Conservation (phyloP, 352 stramenopile genomes). For the Pythium brassicae region DNA sequence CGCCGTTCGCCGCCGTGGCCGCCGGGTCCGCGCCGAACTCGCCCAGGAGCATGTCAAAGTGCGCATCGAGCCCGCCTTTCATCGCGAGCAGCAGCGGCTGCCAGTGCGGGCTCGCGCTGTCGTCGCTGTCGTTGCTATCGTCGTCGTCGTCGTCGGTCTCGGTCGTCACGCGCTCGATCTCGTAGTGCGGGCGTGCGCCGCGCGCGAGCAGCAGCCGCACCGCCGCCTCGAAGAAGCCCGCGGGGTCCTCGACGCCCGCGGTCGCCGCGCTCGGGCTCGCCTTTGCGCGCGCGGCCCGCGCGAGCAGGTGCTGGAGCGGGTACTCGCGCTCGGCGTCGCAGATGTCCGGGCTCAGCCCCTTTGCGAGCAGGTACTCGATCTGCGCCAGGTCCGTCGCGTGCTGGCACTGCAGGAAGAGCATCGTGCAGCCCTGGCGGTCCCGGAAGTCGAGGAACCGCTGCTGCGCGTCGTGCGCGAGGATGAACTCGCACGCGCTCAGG, state of each 20-base stretch:
- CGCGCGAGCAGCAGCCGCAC: conserved; percentile 49
- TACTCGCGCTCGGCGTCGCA: conserved; percentile 55
- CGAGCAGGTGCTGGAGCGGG: conserved; percentile 55
- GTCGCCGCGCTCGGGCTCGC: background rate
- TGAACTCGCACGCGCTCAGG: conserved; percentile 48
- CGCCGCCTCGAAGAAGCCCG: conserved; percentile 40
- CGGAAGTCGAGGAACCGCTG: conserved; percentile 67
- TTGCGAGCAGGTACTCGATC: conserved; percentile 64
- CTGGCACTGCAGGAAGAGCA: conserved; percentile 80
- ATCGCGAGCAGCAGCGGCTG: conserved; percentile 71
- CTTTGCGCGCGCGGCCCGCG: conserved; percentile 19
- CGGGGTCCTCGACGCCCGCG: background rate
- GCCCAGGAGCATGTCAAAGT: conserved; percentile 49
- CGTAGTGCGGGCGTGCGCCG: conserved; percentile 40
- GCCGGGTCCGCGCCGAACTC: conserved; percentile 33
- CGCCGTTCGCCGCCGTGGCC: conserved; percentile 32
- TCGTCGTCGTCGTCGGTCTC: conserved; percentile 5
- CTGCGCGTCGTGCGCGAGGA: conserved; percentile 53
- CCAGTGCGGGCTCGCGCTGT: conserved; percentile 11
- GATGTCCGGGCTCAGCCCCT: conserved; percentile 70
- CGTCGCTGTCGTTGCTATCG: conserved; percentile 11
- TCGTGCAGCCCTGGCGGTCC: conserved; percentile 67
- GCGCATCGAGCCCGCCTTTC: conserved; percentile 25
- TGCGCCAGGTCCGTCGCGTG: conserved; percentile 57
- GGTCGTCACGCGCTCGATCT: conserved; percentile 23